Evolutionary conservation across 768 basidiomycete species (phyloP).

Genomic region (Amanita rubescens): DNA sequence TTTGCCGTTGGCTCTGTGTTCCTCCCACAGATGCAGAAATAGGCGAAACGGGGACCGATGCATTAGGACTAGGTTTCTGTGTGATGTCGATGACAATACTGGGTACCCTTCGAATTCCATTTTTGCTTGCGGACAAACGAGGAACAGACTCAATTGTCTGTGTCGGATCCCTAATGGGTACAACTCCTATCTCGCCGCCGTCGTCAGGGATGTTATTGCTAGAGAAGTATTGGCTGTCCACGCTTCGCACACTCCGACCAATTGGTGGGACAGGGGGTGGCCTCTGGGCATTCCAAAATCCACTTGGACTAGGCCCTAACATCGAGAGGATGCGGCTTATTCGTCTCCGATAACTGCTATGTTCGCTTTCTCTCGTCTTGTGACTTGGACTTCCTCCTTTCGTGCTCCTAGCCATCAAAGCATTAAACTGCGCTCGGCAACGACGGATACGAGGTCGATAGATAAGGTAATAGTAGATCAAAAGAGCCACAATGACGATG

Average conservation of each 20-base stretch:
- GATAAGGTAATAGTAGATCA: slow-evolving; percentile 37
- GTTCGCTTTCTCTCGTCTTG: not conserved
- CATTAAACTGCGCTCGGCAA: slow-evolving; percentile 13
- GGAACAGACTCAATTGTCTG: not conserved
- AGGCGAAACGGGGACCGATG: slow-evolving; percentile 3
- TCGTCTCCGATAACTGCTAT: slow-evolving; percentile 2
- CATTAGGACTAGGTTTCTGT: not conserved
- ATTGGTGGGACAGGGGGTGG: not conserved
- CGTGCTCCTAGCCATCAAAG: not conserved
- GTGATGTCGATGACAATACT: not conserved
- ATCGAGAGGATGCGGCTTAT: not conserved
- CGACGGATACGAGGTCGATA: slow-evolving; percentile 38
- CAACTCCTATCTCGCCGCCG: not conserved
- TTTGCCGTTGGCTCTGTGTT: not conserved
- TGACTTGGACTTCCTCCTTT: not conserved
- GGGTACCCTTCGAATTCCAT: not conserved
- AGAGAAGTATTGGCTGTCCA: not conserved
- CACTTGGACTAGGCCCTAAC: not conserved
- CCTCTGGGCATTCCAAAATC: not conserved
- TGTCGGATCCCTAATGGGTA: not conserved
- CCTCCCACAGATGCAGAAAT: not conserved
- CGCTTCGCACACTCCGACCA: too few relatives aligned
- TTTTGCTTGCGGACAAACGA: not conserved
- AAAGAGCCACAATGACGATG: slow-evolving; percentile 34
- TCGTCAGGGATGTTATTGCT: not conserved